Conservation (phyloP, 441 rosid genomes). For the Croton setiger region DNA sequence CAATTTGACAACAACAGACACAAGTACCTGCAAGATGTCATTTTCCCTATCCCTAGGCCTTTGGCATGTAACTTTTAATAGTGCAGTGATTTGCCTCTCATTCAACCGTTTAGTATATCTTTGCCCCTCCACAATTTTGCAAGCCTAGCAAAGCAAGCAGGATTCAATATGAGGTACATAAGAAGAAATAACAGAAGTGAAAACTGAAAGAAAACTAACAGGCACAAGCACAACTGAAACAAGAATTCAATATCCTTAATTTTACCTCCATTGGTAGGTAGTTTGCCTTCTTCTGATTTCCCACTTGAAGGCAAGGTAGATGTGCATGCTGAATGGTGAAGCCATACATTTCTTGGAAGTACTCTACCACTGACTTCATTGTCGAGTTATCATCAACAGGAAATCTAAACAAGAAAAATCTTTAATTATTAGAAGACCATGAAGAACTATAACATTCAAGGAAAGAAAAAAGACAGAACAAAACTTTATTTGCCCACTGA, state of each 20-base stretch:
- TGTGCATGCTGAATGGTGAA: conserved; percentile 87
- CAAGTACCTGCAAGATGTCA: conserved; percentile 67
- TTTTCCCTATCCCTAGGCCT: conserved; percentile 91
- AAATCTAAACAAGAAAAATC: conserved; percentile 46
- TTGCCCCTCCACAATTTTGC: conserved; percentile 98
- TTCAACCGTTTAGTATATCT: conserved; percentile 87
- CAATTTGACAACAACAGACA: not conserved
- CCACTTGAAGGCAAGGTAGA: conserved; percentile 97
- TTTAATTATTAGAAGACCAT: conserved; percentile 4
- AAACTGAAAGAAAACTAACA: conserved; percentile 1
- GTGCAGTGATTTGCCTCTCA: conserved; percentile 89
- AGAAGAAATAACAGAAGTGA: not conserved
- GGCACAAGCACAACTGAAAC: not conserved
- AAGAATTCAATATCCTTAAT: not conserved
- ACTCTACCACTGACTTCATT: conserved; percentile 95
- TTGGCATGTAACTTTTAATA: conserved; percentile 89
- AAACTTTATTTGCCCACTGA: not conserved
- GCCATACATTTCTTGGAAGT: conserved; percentile 98
- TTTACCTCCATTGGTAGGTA: conserved; percentile 98
- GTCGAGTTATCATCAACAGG: conserved; percentile 94
- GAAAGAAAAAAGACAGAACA: not conserved
- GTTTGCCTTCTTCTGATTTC: conserved; percentile 95
- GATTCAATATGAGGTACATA: conserved; percentile 11
- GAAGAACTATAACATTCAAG: not conserved
- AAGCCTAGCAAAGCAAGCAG: conserved; percentile 51